Conservation (phyloP, 495 filamentous ascomycete species). For the Penicillium steckii region DNA sequence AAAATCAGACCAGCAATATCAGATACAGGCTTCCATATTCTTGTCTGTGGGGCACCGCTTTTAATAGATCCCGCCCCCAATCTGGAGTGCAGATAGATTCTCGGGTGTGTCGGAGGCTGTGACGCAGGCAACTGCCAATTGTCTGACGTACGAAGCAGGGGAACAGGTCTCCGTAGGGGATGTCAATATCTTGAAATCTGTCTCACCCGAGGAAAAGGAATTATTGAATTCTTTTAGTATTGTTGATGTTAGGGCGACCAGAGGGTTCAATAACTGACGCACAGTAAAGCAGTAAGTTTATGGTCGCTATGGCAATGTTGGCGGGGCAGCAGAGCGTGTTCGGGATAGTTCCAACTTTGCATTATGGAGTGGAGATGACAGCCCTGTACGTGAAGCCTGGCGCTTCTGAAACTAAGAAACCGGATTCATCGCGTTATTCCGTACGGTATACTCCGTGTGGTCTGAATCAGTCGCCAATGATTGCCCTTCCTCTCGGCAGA, state of each 20-base stretch:
- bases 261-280: no score
- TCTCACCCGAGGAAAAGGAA: slow-evolving; percentile 10
- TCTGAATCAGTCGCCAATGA: slow-evolving; percentile 22
- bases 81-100: background rate
- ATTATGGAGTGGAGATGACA: slow-evolving; percentile 20
- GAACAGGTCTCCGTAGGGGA: no score
- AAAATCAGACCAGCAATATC: no score
- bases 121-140: slow-evolving; percentile 21
- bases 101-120: slow-evolving; percentile 6
- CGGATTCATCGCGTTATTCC: slow-evolving; percentile 17
- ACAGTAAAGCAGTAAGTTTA: slow-evolving; percentile 6
- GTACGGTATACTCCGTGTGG: no score
- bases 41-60: background rate
- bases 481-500: slow-evolving; percentile 11
- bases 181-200: no score
- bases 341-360: slow-evolving; percentile 6
- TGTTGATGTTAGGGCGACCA: no score
- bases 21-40: slow-evolving; percentile 14
- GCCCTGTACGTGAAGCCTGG: slow-evolving; percentile 11
- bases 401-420: slow-evolving; percentile 17
- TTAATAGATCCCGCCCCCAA: slow-evolving; percentile 9
- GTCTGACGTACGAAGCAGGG: slow-evolving; percentile 13
- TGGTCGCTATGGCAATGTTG: slow-evolving; percentile 26
- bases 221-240: no score
- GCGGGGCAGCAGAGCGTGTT: slow-evolving; percentile 6